Base-by-base conservation (phyloP, 2,329 filamentous ascomycete species). In the Hypoxylon sp. region DNA sequence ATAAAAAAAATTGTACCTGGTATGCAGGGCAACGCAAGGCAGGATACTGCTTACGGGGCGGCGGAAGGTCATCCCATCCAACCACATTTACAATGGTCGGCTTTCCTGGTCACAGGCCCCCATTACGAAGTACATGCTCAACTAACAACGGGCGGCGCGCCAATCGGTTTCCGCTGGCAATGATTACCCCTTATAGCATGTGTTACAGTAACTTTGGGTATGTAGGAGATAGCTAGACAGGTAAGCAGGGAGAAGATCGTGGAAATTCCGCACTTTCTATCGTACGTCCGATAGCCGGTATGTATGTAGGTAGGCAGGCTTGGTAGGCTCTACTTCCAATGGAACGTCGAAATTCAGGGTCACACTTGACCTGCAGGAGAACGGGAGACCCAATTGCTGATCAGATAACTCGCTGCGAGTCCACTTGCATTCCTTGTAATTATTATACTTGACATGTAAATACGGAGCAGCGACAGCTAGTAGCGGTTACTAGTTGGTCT, bases 221-320 rank as follows among this genome's bases (percentile, higher is more conserved):
- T 26, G 50, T 44, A 57, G 50, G 48, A 57, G 24, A 37, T n/a
- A 47, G 47, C 19, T 48, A 51, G 33, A 22, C 35, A 52, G 26
- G 44, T 50, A 46, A 37, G 44, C 35, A 55, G 24, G 24, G 42
- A 62, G 68, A 68, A 70, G 62, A 66, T 65, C 39, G 65, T 64
- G 56, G 62, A 64, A 70, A 33, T 61, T 68, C 65, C 52, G 55
- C 68, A 44, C 9, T 52, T 65, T 63, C 68, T 58, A 63, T 55
- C 65, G 26, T 55, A 53, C 59, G 55, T 68, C 65, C 68, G 68
- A 65, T 64, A 67, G 62, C 65, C 62, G 65, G 62, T 66, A 64
- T 63, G 54, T 57, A 67, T n/a, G 17, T 31, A 31, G 29, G 39
- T 44, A 44, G 39, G 37, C 37, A 44, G 39, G 3, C 39, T 44